These are phyloP conservation scores for Calonectria pteridis DNA, from an alignment of 2,329 filamentous ascomycete genomes.

Conservation along the genomic window DNA sequence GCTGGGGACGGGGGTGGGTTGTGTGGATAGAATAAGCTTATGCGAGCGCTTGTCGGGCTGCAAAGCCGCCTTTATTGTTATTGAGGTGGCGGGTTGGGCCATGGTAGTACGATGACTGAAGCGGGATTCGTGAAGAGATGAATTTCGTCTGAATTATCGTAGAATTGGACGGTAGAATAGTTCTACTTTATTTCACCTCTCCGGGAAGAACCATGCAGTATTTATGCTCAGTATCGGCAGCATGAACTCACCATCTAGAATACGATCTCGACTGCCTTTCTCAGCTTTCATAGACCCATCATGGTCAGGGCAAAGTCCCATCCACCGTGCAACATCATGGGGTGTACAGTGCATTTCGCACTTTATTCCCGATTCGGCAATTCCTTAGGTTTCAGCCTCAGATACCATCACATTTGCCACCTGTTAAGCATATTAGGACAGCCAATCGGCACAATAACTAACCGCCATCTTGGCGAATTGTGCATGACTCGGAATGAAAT, in stretches of 20 bases:
- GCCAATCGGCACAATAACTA: background rate
- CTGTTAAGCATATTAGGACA: background rate
- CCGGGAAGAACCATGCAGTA: background rate
- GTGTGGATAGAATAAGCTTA: constrained; percentile 25
- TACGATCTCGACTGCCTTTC: background rate
- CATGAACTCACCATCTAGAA: background rate
- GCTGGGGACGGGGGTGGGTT: constrained; percentile 32
- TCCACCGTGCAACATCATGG: background rate
- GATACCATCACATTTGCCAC: background rate
- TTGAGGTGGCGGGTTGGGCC: constrained; percentile 1
- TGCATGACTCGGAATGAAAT: background rate
- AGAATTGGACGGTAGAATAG: background rate
- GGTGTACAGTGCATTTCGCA: background rate
- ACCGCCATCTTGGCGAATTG: background rate
- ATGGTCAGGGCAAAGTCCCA: background rate
- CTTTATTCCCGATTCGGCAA: constrained; percentile 20
- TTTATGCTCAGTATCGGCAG: background rate
- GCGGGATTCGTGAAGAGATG: background rate
- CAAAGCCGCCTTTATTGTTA: constrained; percentile 31
- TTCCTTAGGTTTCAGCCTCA: background rate
- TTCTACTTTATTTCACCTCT: background rate
- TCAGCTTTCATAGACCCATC: background rate
- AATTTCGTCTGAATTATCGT: background rate
- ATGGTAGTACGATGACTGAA: background rate
- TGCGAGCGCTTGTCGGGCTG: constrained; percentile 32